These are phyloP conservation scores for Termitomyces eurrhizus DNA, from an alignment of 768 basidiomycete genomes.

Conservation along the genomic window DNA sequence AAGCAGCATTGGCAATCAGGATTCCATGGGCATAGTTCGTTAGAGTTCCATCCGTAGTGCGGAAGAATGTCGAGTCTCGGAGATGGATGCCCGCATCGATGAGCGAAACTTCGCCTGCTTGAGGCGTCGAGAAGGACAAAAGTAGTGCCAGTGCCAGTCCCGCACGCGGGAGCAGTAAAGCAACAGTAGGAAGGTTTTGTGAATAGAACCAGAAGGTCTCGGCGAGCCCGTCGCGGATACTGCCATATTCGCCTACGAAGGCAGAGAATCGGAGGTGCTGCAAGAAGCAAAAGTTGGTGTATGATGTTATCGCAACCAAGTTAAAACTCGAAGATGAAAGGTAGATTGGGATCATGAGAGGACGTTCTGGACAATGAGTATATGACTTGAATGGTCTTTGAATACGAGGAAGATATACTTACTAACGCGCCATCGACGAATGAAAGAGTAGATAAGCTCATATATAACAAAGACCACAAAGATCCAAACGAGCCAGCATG, in stretches of 20 bases:
- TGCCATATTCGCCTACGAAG: conserved; percentile 49
- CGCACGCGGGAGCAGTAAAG: conserved; percentile 80
- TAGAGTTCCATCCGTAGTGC: conserved; percentile 54
- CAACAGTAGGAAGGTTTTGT: conserved; percentile 80
- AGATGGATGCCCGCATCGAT: conserved; percentile 42
- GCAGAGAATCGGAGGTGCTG: conserved; percentile 74
- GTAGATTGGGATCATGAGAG: conserved; percentile 79
- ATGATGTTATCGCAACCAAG: conserved; percentile 73
- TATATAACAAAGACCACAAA: conserved; percentile 72
- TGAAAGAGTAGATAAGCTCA: conserved; percentile 72
- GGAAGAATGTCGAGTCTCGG: conserved; percentile 78
- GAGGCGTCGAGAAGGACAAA: conserved; percentile 54
- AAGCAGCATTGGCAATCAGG: conserved; percentile 74
- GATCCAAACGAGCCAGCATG: conserved; percentile 77
- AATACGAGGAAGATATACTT: conserved; percentile 32
- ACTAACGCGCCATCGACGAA: conserved; percentile 77
- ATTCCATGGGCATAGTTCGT: conserved; percentile 78
- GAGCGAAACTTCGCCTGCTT: conserved; percentile 42
- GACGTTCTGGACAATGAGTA: conserved; percentile 55
- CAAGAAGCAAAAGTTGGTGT: conserved; percentile 81
- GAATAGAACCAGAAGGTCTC: conserved; percentile 83
- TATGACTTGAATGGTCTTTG: conserved; percentile 11
- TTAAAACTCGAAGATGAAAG: conserved; percentile 77
- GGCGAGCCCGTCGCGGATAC: conserved; percentile 51
- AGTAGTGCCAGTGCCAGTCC: conserved; percentile 71